A percentile compares a stretch with the other conserved stretches of the same genome.
phyloP scores from a whole-genome alignment of 441 rosid genomes.

The Flueggea neowawraea region DNA sequence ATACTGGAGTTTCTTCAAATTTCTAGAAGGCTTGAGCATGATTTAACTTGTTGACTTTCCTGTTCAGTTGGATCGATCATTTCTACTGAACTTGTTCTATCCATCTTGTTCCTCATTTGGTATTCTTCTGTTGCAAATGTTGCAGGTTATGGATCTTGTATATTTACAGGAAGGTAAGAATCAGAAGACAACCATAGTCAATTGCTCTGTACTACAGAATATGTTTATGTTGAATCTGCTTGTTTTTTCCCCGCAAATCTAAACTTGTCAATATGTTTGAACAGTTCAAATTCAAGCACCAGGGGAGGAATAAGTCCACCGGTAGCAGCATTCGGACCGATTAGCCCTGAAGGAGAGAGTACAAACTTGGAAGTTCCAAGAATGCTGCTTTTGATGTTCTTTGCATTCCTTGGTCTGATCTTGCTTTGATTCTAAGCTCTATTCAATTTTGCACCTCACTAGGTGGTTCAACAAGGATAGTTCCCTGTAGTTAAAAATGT shows the following conservation, averaged over 20 bases:
- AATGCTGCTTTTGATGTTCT: slow-evolving; percentile 23
- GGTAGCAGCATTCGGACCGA: slow-evolving; percentile 71
- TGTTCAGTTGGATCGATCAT: too few relatives aligned
- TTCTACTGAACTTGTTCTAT: not conserved
- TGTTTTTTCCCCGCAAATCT: not conserved
- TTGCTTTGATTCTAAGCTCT: slow-evolving; percentile 15
- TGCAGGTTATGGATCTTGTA: slow-evolving; percentile 65
- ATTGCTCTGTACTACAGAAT: not conserved
- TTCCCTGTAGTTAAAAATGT: not conserved
- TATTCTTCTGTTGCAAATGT: not conserved
- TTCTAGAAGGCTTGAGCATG: not conserved
- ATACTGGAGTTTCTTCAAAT: not conserved
- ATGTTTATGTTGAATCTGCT: not conserved
- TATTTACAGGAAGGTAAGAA: slow-evolving; percentile 66
- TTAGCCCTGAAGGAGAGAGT: slow-evolving; percentile 51
- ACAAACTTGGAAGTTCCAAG: slow-evolving; percentile 25
- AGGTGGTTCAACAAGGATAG: not conserved
- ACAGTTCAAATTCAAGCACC: slow-evolving; percentile 54
- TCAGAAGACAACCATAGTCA: not conserved
- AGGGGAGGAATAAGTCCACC: slow-evolving; percentile 36
- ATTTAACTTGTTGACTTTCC: too few relatives aligned
- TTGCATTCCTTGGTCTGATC: slow-evolving; percentile 28
- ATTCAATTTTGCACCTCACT: slow-evolving; percentile 1
- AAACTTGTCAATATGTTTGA: slow-evolving; percentile 12
- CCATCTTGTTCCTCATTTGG: not conserved